phyloP scores from a whole-genome alignment of 768 basidiomycete genomes.

The Russula brevipes region DNA sequence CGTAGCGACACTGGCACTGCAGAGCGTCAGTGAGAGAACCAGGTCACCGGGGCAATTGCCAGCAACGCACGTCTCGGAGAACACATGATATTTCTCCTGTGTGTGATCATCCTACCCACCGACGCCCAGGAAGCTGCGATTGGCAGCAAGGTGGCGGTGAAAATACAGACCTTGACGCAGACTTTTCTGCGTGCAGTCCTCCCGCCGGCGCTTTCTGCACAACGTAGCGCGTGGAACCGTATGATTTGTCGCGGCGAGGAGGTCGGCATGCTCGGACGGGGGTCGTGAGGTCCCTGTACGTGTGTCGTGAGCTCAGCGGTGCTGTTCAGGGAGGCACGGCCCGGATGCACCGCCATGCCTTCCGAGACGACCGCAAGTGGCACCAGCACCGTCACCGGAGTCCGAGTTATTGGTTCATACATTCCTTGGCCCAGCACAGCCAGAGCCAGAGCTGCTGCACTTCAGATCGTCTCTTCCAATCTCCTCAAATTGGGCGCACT shows the following conservation, averaged over 20 bases:
- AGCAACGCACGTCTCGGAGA: constrained; percentile 79
- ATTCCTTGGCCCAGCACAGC: no score
- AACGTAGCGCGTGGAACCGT: constrained; percentile 34
- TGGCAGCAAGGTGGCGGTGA: constrained; percentile 48
- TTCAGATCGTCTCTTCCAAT: constrained; percentile 15
- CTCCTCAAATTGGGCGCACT: constrained; percentile 22
- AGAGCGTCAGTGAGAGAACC: constrained; percentile 8
- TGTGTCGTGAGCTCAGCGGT: constrained; percentile 33
- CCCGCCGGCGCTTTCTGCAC: constrained; percentile 71
- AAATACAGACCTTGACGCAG: constrained; percentile 76
- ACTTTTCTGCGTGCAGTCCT: constrained; percentile 85
- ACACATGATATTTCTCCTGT: constrained; percentile 91
- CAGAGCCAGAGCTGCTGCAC: constrained; percentile 7
- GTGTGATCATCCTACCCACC: constrained; percentile 78
- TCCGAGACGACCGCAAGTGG: not conserved
- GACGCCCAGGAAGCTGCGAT: constrained; percentile 66
- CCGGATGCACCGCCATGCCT: not conserved
- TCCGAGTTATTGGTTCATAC: no score
- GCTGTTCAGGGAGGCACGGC: no score
- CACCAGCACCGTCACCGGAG: no score
- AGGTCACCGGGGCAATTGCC: not conserved
- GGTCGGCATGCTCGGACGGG: constrained; percentile 34
- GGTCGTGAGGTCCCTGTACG: constrained; percentile 49
- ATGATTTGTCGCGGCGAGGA: constrained; percentile 48
- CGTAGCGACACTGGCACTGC: constrained; percentile 62